A percentile compares a stretch with the other conserved stretches of the same genome.
phyloP scores from a whole-genome alignment of 2,329 filamentous ascomycete genomes.

The Trichoderma brevicompactum region DNA sequence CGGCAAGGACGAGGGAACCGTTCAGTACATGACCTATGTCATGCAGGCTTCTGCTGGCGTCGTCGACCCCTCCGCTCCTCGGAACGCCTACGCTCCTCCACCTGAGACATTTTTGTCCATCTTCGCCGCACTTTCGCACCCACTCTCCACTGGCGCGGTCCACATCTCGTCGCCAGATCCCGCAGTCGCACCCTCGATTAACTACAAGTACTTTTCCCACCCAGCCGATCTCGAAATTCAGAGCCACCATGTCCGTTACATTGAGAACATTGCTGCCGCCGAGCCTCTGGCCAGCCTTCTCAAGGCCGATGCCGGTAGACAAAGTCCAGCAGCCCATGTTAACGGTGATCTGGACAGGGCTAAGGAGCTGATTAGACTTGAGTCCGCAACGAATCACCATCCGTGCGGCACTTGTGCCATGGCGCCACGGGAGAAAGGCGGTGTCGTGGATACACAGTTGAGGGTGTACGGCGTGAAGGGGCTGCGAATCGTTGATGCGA shows the following conservation, averaged over 20 bases:
- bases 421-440: slow-evolving; percentile 49
- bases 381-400: slow-evolving; percentile 50
- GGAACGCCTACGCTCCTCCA: too few species aligned
- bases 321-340: slow-evolving; percentile 35
- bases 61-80: too few species aligned
- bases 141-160: slow-evolving; percentile 62
- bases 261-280: slow-evolving; percentile 44
- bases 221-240: slow-evolving; percentile 61
- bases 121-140: slow-evolving; percentile 62
- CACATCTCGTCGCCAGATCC: slow-evolving; percentile 51
- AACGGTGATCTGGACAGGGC: slow-evolving; percentile 38
- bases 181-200: slow-evolving; percentile 43
- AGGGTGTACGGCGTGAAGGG: too few species aligned
- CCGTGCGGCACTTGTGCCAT: slow-evolving; percentile 55
- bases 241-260: slow-evolving; percentile 49
- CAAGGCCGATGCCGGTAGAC: slow-evolving; percentile 41
- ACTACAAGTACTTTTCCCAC: slow-evolving; percentile 60
- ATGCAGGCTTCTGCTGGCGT: too few species aligned
- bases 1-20: too few species aligned
- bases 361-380: slow-evolving; percentile 38
- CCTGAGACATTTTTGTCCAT: slow-evolving; percentile 42
- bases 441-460: background rate
- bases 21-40: too few species aligned
- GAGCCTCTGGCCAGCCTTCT: slow-evolving; percentile 47
- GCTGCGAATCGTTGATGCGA: too few species aligned